Percentiles rank a stretch among this genome's conserved stretches.
Conservation (phyloP, 805 yeast genomes). For the Suhomyces canberraensis region DNA sequence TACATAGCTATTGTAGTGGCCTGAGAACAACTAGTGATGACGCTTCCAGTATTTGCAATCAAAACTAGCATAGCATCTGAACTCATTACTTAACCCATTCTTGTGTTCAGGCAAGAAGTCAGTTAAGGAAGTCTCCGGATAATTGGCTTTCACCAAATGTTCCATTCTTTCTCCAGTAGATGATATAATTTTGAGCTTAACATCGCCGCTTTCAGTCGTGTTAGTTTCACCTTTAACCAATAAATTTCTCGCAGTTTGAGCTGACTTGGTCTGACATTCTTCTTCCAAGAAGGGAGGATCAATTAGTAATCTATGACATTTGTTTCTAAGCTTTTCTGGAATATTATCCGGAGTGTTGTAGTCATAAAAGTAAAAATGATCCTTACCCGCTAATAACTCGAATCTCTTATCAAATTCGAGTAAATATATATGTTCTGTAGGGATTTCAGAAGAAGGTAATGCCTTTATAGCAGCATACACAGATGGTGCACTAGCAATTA, state of each 20-base stretch:
- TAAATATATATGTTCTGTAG: slow-evolving; percentile 68
- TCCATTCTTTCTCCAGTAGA: slow-evolving; percentile 91
- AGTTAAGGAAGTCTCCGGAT: slow-evolving; percentile 65
- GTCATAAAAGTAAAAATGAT: slow-evolving; percentile 70
- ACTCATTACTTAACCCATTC: slow-evolving; percentile 84
- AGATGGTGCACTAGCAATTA: slow-evolving; percentile 85
- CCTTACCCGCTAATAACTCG: slow-evolving; percentile 63
- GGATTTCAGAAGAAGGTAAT: slow-evolving; percentile 47
- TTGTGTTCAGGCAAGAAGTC: slow-evolving; percentile 75
- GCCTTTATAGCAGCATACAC: slow-evolving; percentile 79
- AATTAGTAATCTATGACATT: slow-evolving; percentile 67
- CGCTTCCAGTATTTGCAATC: slow-evolving; percentile 73
- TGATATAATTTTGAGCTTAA: slow-evolving; percentile 56
- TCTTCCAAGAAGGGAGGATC: slow-evolving; percentile 88
- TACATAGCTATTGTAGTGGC: no score
- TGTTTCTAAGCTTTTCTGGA: slow-evolving; percentile 53
- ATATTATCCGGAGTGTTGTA: slow-evolving; percentile 65
- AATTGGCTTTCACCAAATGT: slow-evolving; percentile 53
- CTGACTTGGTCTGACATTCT: slow-evolving; percentile 72
- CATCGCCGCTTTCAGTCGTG: slow-evolving; percentile 32
- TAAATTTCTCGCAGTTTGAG: slow-evolving; percentile 53
- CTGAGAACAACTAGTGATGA: no score
- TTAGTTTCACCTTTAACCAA: slow-evolving; percentile 40
- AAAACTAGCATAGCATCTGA: slow-evolving; percentile 77
- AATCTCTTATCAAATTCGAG: slow-evolving; percentile 81